Evolutionary conservation across 768 basidiomycete species (phyloP).

Genomic region (Podaxis sp.): DNA sequence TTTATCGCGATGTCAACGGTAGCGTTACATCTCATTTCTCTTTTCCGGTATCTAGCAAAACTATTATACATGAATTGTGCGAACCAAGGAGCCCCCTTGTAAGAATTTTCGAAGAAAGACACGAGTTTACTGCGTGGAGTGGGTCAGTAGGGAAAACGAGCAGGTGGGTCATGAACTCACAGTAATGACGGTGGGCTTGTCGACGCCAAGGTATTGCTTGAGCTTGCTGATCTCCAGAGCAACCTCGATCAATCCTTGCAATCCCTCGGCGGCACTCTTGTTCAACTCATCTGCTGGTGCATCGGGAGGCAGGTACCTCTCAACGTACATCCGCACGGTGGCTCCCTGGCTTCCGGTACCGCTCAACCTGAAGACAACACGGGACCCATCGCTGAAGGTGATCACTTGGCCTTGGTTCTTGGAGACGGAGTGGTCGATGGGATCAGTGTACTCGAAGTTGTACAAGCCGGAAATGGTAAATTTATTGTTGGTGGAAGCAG

Average conservation of each 20-base stretch:
- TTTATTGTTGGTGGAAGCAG: constrained; percentile 61
- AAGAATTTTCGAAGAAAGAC: neutral
- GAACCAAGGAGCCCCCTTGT: neutral
- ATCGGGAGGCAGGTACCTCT: constrained; percentile 79
- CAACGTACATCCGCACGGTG: constrained; percentile 94
- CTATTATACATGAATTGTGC: neutral
- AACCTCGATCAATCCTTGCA: constrained; percentile 95
- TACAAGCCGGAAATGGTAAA: constrained; percentile 79
- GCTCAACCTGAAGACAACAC: constrained; percentile 94
- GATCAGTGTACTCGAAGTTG: constrained; percentile 97
- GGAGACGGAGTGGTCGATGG: constrained; percentile 92
- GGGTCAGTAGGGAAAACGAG: neutral
- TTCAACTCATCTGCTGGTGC: constrained; percentile 69
- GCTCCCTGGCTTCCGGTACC: constrained; percentile 97
- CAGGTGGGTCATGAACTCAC: constrained; percentile 39
- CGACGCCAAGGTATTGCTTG: constrained; percentile 80
- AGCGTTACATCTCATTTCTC: neutral
- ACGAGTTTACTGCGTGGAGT: constrained; percentile 1
- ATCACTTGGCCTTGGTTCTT: constrained; percentile 97
- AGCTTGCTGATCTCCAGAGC: constrained; percentile 84
- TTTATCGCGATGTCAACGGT: neutral
- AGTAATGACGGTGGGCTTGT: constrained; percentile 96
- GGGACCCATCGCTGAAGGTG: constrained; percentile 85
- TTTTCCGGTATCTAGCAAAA: neutral
- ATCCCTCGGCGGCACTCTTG: constrained; percentile 81